Percentiles rank a stretch among this genome's conserved stretches.
phyloP scores from a whole-genome alignment of 345 rosid genomes.

The Conringia planisiliqua region DNA sequence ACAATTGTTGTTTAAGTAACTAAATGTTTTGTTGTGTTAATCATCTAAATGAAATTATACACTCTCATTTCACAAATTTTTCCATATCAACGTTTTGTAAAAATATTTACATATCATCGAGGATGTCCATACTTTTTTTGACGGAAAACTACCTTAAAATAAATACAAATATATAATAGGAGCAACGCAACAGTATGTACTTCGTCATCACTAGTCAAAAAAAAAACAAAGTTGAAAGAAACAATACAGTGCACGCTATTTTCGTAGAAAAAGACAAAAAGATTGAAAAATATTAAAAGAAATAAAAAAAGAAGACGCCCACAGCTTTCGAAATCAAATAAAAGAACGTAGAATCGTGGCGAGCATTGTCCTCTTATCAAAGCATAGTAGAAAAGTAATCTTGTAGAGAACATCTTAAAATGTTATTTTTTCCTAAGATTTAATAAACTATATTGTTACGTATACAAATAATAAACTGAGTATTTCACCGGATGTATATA shows the following conservation, averaged over 20 bases:
- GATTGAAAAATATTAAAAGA: not conserved
- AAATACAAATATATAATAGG: conserved; percentile 4
- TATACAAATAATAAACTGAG: not conserved
- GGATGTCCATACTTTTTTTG: not conserved
- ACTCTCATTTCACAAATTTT: not conserved
- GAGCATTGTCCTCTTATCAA: not conserved
- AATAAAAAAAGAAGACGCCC: conserved; percentile 10
- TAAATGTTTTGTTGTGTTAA: not conserved
- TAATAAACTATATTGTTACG: not conserved
- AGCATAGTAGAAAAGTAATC: not conserved
- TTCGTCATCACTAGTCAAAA: conserved; percentile 14
- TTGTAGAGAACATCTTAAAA: not conserved
- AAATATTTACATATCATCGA: not conserved
- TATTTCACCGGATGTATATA: too few relatives aligned
- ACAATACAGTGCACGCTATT: conserved; percentile 27
- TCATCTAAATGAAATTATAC: not conserved
- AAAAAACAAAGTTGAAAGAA: conserved; percentile 23
- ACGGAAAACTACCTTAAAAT: conserved; percentile 9
- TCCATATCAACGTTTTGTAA: not conserved
- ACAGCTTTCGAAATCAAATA: conserved; percentile 19
- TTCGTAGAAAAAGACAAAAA: not conserved
- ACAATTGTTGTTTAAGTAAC: not conserved
- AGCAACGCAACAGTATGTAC: conserved; percentile 12
- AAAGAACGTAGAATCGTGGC: conserved; percentile 6
- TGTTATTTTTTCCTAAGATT: not conserved